These are phyloP conservation scores for Phyllosticta citriasiana DNA, from an alignment of 2,329 filamentous ascomycete genomes.

Conservation along the genomic window DNA sequence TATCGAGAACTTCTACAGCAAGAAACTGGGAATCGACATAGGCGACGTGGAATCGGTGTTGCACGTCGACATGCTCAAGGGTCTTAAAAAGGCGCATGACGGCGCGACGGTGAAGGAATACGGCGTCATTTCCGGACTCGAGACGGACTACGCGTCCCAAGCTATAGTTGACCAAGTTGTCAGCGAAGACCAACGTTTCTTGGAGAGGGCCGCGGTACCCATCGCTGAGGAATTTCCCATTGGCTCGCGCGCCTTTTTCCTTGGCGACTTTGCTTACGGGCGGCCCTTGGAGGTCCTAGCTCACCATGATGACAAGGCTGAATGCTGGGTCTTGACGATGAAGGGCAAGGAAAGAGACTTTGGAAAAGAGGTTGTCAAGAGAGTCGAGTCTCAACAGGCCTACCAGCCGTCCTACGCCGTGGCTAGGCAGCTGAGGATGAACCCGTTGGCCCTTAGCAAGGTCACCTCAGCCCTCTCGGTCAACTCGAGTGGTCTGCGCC, in stretches of 20 bases:
- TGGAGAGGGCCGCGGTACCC: constrained; percentile 78
- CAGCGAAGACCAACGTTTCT: constrained; percentile 85
- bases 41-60: constrained; percentile 81
- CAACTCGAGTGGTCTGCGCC: constrained; percentile 65
- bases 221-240: constrained; percentile 86
- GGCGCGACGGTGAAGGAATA: constrained; percentile 92
- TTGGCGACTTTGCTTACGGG: constrained; percentile 89
- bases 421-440: constrained; percentile 68
- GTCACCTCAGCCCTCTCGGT: constrained; percentile 92
- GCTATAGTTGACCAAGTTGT: constrained; percentile 81
- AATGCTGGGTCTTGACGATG: constrained; percentile 65
- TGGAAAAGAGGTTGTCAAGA: constrained; percentile 59
- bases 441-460: constrained; percentile 84
- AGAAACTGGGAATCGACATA: constrained; percentile 78
- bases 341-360: constrained; percentile 73
- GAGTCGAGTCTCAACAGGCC: constrained; percentile 58
- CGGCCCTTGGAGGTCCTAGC: constrained; percentile 74
- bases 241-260: constrained; percentile 77
- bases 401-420: constrained; percentile 88
- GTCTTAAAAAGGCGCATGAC: constrained; percentile 79
- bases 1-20: constrained; percentile 82
- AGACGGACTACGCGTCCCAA: constrained; percentile 85
- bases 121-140: constrained; percentile 70
- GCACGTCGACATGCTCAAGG: constrained; percentile 88
- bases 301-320: constrained; percentile 64